Evolutionary conservation across 257 asterid genomes (phyloP).

Genomic region (Plantago ovata): DNA sequence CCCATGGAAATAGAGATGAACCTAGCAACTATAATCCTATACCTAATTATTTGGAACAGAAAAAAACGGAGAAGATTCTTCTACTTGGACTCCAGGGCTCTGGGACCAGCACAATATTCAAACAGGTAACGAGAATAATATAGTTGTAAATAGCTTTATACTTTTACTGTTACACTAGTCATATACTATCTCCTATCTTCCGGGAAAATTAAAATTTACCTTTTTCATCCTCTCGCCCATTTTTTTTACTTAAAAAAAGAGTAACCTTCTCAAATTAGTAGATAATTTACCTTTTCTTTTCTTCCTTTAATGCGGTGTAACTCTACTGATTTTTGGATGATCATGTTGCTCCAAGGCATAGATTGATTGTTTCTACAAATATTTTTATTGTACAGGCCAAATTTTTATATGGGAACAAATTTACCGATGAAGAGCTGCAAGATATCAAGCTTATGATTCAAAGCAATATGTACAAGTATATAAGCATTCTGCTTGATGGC

Average conservation of each 20-base stretch:
- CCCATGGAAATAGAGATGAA: slow-evolving; percentile 67
- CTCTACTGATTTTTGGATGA: too few species aligned
- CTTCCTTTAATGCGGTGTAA: too few species aligned
- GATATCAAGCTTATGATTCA: slow-evolving; percentile 94
- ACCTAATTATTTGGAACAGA: slow-evolving; percentile 79
- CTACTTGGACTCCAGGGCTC: slow-evolving; percentile 84
- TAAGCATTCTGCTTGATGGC: slow-evolving; percentile 92
- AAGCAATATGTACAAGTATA: slow-evolving; percentile 86
- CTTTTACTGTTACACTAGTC: background rate
- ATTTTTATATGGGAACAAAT: slow-evolving; percentile 73
- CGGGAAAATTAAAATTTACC: background rate
- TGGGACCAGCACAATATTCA: slow-evolving; percentile 95
- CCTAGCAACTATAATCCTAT: slow-evolving; percentile 64
- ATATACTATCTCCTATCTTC: background rate
- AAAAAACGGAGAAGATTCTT: slow-evolving; percentile 73
- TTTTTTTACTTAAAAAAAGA: too few species aligned
- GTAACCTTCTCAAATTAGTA: too few species aligned
- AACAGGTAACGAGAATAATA: slow-evolving; percentile 54
- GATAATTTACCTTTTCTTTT: too few species aligned
- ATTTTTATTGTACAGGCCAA: slow-evolving; percentile 58
- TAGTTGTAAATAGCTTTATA: background rate
- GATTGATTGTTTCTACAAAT: slow-evolving; percentile 4
- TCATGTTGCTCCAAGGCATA: background rate
- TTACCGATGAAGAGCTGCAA: slow-evolving; percentile 67
- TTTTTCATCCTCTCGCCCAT: background rate